These are phyloP conservation scores for Tephrocybe sp. DNA, from an alignment of 768 basidiomycete genomes.

Conservation along the genomic window DNA sequence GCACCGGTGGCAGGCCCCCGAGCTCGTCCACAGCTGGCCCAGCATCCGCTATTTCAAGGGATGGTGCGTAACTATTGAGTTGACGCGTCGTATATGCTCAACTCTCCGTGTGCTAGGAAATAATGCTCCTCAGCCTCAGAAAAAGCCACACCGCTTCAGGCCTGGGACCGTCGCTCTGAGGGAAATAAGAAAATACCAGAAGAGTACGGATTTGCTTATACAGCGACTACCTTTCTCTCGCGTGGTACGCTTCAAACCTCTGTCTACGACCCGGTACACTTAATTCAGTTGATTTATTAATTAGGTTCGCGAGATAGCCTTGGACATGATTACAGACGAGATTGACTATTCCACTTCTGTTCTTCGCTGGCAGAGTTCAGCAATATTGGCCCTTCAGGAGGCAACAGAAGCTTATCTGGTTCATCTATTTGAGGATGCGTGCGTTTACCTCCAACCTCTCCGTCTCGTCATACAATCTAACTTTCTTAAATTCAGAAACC, in stretches of 20 bases:
- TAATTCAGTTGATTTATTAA: not conserved
- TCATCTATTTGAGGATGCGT: slow-evolving; percentile 98
- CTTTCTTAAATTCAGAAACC: too few species aligned
- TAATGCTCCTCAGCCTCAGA: slow-evolving; percentile 13
- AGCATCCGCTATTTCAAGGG: slow-evolving; percentile 3
- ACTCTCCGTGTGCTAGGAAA: not conserved
- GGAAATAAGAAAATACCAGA: slow-evolving; percentile 94
- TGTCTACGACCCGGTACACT: not conserved
- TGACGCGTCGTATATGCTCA: not conserved
- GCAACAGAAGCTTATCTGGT: slow-evolving; percentile 94
- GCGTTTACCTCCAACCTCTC: slow-evolving; percentile 51
- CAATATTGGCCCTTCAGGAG: slow-evolving; percentile 91
- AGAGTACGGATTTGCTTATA: slow-evolving; percentile 84
- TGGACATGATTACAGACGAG: slow-evolving; percentile 83
- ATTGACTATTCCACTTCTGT: slow-evolving; percentile 55
- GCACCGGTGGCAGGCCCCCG: slow-evolving; percentile 68
- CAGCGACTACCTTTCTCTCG: slow-evolving; percentile 90
- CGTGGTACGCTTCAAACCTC: slow-evolving; percentile 55
- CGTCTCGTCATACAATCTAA: too few species aligned
- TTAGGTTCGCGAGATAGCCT: slow-evolving; percentile 93
- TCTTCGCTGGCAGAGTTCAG: slow-evolving; percentile 94
- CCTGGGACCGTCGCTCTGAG: slow-evolving; percentile 89
- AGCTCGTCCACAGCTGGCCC: slow-evolving; percentile 26
- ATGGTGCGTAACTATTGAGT: not conserved
- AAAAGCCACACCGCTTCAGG: slow-evolving; percentile 68